phyloP scores from a whole-genome alignment of 1,139 yeast species.

The Sugiyamaella grinbergsii region DNA sequence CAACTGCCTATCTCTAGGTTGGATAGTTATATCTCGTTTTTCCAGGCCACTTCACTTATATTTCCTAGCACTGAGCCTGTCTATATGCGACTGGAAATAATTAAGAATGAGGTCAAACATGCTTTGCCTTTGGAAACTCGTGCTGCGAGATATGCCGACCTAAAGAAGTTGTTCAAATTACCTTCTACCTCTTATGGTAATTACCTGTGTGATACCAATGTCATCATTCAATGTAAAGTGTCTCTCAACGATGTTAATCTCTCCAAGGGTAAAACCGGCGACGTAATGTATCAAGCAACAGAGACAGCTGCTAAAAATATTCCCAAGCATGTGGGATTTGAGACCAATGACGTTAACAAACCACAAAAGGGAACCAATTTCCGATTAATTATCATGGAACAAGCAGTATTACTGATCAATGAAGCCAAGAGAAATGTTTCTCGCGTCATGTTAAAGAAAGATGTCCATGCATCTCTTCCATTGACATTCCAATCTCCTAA shows the following conservation, averaged over 20 bases:
- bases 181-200: constrained; percentile 26
- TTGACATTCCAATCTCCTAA: constrained; percentile 15
- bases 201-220: constrained; percentile 31
- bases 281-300: constrained; percentile 24
- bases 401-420: constrained; percentile 28
- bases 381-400: constrained; percentile 30
- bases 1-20: constrained; percentile 31
- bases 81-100: constrained; percentile 22
- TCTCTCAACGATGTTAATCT: constrained; percentile 27
- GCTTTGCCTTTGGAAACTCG: constrained; percentile 30
- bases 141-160: constrained; percentile 26
- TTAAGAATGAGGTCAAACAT: constrained; percentile 28
- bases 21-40: constrained; percentile 26
- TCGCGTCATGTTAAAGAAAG: constrained; percentile 24
- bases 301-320: constrained; percentile 18
- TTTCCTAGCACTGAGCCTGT: constrained; percentile 27
- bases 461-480: constrained; percentile 27
- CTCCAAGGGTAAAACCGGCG: constrained; percentile 27
- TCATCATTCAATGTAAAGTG: constrained; percentile 27
- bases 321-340: constrained; percentile 27
- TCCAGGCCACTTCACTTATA: constrained; percentile 22
- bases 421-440: constrained; percentile 28
- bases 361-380: constrained; percentile 27
- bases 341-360: constrained; percentile 25
- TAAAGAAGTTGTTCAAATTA: constrained; percentile 28